Evolutionary conservation across 768 basidiomycete genomes (phyloP), one percentile per base, ranked within the genome.

Genomic region (Panaeolus cyanescens): DNA sequence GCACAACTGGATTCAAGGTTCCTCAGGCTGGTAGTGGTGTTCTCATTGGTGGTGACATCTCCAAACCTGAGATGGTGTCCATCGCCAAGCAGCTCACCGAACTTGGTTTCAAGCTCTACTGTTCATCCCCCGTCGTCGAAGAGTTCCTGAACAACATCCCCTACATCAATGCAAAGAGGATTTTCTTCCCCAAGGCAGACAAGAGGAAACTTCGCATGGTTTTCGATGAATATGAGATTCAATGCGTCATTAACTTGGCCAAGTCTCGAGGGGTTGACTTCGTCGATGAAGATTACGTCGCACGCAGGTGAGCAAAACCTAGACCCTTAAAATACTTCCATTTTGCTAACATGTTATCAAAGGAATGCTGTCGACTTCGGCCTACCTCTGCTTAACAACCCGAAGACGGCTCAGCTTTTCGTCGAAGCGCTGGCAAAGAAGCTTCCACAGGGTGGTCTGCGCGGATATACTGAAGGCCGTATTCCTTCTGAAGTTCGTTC

Each of bases 341-440:
- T 13, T 25, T 20, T 39, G 36, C 20, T 34, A 57, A 32, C 22
- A 17, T 60, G 17, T 62, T 62, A 39, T 59, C 42, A 9, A 66
- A 91, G 95, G 65, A 96, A 96, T 72, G 94, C 95, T 57, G 94
- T 96, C 58, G 96, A 99, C 79, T 99, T 98, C 65, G 97, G 97
- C 61, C 75, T 98, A 59, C 91, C 95, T 10, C 75, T 98, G 59
- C 79, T 99, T 65, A 97, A 96, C 80, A 93, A 98, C 71, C 86
- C 95, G 55, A 88, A 87, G 60, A 91, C 88, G 60, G 97, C 96
- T 2, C 83, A 89, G 65, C 83, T 99, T 54, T 97, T 95, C 72
- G 96, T 98, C 33, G 93, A 96, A 74, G 86, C 89, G 64, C 78
- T 99, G 59, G 91, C 84, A 4, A 86, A 85, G 75, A 94, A 95